Base-by-base conservation (phyloP, 176 grass and related monocot genomes). In the Avena atlantica region DNA sequence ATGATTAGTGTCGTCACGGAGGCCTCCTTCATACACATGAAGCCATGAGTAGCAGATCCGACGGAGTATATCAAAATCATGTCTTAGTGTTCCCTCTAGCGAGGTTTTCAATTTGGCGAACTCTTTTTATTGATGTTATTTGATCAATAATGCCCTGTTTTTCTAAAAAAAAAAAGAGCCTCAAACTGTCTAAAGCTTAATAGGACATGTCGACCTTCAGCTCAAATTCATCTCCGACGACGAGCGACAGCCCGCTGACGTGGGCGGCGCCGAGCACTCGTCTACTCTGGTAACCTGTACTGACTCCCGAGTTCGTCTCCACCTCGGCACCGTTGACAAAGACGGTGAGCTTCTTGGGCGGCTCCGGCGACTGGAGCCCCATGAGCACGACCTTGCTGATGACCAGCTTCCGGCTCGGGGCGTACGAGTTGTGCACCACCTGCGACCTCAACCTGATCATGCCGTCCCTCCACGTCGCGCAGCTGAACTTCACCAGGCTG, bases 361-460 rank as follows among this genome's bases (percentile, higher is more conserved):
- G 7, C 77, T 15, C 57, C 10, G 60, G 27, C 47, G 57, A 31
- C 55, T 9, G 68, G 27, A 97, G 70, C 17, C 95, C 95, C 16
- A 94, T 84, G 56, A 94, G 53, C 52, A 89, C 82, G 11, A 97
- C 91, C 78, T 89, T 93, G 13, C 76, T 85, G 72, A 97, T 52
- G 17, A 82, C 17, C 64, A 90, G 69, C 25, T 36, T 78, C 19
- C 85, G 40, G 61, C 81, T 87, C 74, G 78, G 63, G 3, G 42
- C 92, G 58, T 92, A 87, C 1, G 86, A 59, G 78, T 88, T 42
- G 88, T 87, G 92, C 75, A 91, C 36, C n/a, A 94, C 92, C 19
- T 71, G 89, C 14, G 95, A 97, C n/a, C 64, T 83, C 52, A 97
- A 9, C 0, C 13, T 93, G 29, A 81, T 48, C 10, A 66, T 47